These are phyloP conservation scores for Raffaelea deltoideospora DNA, from an alignment of 2,329 filamentous ascomycete species.

Conservation along the genomic window DNA sequence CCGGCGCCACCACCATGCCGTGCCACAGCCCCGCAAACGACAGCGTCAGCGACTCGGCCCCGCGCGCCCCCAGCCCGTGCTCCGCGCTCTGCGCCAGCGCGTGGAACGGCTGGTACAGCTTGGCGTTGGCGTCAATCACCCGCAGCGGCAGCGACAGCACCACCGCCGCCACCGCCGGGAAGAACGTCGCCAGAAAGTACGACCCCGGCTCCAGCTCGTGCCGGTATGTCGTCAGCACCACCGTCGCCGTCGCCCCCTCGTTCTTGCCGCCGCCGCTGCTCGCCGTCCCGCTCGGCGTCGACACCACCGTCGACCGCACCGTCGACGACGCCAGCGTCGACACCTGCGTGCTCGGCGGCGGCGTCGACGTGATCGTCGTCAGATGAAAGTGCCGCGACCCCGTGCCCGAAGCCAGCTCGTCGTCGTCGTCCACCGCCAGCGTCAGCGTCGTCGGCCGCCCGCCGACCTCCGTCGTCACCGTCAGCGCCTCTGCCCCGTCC, in stretches of 20 bases:
- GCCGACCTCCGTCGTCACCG: constrained; percentile 11
- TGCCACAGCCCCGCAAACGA: constrained; percentile 21
- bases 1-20: constrained; percentile 14
- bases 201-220: constrained; percentile 13
- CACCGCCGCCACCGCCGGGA: constrained; percentile 24
- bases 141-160: constrained; percentile 23
- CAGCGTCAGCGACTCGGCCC: constrained; percentile 25
- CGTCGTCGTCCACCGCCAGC: constrained; percentile 9
- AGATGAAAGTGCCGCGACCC: too few relatives aligned
- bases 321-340: constrained; percentile 13
- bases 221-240: constrained; percentile 11
- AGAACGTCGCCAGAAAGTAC: constrained; percentile 26
- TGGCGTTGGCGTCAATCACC: constrained; percentile 23
- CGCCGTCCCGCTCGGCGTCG: constrained; percentile 7
- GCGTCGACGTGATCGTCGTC: constrained; percentile 16
- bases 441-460: constrained; percentile 13
- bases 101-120: constrained; percentile 28
- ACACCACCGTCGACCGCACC: constrained; percentile 11
- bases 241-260: background rate
- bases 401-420: constrained; percentile 15
- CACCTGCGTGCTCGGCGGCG: constrained; percentile 10
- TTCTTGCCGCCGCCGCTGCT: background rate
- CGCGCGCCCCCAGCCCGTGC: constrained; percentile 17
- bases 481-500: background rate
- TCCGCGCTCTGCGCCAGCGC: constrained; percentile 18